These are phyloP conservation scores for Nannizziopsis arthrosporioides DNA, from an alignment of 2,329 filamentous ascomycete species.

Conservation along the genomic window DNA sequence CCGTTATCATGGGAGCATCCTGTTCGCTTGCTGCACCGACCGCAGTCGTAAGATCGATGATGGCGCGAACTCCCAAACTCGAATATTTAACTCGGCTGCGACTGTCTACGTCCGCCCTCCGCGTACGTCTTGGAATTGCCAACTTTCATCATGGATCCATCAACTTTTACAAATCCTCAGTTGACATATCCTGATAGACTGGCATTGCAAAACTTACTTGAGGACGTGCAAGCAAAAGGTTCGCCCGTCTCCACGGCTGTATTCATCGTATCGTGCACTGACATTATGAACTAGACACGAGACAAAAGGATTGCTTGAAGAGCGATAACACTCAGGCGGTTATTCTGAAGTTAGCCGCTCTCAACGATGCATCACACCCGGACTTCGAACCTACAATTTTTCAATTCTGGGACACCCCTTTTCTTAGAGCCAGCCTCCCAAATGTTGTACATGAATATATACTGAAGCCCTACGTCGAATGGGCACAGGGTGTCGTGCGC, in stretches of 20 bases:
- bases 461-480: conserved; percentile 49
- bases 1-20: too few relatives aligned
- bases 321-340: too few relatives aligned
- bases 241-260: neutral
- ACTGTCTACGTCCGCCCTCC: neutral
- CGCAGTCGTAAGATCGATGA: too few relatives aligned
- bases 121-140: neutral
- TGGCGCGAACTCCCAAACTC: neutral
- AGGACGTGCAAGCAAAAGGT: neutral
- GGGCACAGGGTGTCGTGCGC: conserved; percentile 48
- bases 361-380: conserved; percentile 40
- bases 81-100: neutral
- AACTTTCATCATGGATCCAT: neutral
- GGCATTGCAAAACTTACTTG: neutral
- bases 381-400: conserved; percentile 46
- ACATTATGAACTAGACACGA: too few relatives aligned
- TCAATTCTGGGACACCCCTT: conserved; percentile 40
- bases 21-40: too few relatives aligned
- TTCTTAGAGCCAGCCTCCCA: conserved; percentile 28
- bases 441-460: conserved; percentile 38
- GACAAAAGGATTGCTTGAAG: too few relatives aligned
- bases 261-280: too few relatives aligned
- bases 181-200: neutral
- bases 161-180: neutral
- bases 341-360: conserved; percentile 27